Percentiles rank a stretch among this genome's conserved stretches.
phyloP scores from a whole-genome alignment of 2,329 filamentous ascomycete genomes.

The Cadophora sp. region DNA sequence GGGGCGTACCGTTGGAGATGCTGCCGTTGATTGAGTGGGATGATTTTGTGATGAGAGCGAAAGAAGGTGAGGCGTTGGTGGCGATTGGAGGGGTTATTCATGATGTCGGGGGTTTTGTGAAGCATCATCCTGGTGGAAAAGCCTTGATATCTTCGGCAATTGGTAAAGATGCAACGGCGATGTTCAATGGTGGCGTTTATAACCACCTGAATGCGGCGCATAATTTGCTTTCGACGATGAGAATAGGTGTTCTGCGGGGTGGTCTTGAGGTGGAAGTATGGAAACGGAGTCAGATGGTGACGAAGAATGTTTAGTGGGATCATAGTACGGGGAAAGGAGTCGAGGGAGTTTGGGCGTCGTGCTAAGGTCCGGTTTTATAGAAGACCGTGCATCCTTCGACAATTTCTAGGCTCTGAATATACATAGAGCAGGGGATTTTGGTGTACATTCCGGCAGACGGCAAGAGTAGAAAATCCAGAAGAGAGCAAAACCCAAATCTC shows the following conservation, averaged over 20 bases:
- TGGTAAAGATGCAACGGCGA: slow-evolving; percentile 85
- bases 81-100: slow-evolving; percentile 83
- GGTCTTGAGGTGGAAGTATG: slow-evolving; percentile 30
- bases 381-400: not conserved
- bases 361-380: not conserved
- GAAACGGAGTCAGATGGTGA: slow-evolving; percentile 25
- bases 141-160: slow-evolving; percentile 80
- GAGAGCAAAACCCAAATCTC: not conserved
- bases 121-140: slow-evolving; percentile 85
- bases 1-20: slow-evolving; percentile 82
- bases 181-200: slow-evolving; percentile 72
- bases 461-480: not conserved
- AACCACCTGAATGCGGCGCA: slow-evolving; percentile 42
- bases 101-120: slow-evolving; percentile 81
- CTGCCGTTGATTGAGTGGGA: slow-evolving; percentile 85
- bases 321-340: not conserved
- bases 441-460: not conserved
- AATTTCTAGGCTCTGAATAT: not conserved
- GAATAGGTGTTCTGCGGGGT: slow-evolving; percentile 33
- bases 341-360: not conserved
- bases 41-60: slow-evolving; percentile 76
- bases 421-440: not conserved
- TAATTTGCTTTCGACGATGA: slow-evolving; percentile 43
- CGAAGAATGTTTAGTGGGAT: slow-evolving; percentile 4
- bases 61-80: slow-evolving; percentile 76